phyloP scores from a whole-genome alignment of 2,329 filamentous ascomycete genomes.

The Diplodia sapinea region DNA sequence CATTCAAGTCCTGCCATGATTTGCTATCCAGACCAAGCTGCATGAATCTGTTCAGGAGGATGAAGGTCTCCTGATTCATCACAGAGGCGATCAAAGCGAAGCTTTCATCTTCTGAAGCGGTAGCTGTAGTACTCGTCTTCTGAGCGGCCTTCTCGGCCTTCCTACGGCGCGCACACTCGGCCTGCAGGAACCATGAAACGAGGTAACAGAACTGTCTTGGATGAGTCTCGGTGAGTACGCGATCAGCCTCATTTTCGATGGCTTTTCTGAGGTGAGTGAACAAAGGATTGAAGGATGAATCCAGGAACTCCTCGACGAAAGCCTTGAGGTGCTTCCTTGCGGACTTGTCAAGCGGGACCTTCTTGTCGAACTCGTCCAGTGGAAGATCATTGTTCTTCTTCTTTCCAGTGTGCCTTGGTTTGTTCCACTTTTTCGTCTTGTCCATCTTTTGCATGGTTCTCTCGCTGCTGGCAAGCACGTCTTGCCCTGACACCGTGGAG shows the following conservation, averaged over 20 bases:
- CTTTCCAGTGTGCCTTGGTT: slow-evolving; percentile 64
- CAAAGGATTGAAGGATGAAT: slow-evolving; percentile 89
- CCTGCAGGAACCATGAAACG: slow-evolving; percentile 89
- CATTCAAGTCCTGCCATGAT: slow-evolving; percentile 83
- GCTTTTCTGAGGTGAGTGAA: slow-evolving; percentile 86
- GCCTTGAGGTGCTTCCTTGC: slow-evolving; percentile 77
- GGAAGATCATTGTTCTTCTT: slow-evolving; percentile 43
- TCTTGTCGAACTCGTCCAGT: slow-evolving; percentile 74
- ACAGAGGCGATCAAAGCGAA: slow-evolving; percentile 89
- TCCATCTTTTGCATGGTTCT: slow-evolving; percentile 87
- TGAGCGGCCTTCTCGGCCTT: slow-evolving; percentile 53
- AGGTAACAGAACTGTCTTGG: slow-evolving; percentile 89
- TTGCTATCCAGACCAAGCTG: slow-evolving; percentile 80
- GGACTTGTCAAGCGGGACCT: slow-evolving; percentile 69
- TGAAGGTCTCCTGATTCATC: slow-evolving; percentile 92
- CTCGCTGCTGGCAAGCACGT: slow-evolving; percentile 75
- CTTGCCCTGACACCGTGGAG: slow-evolving; percentile 86
- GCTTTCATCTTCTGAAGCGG: slow-evolving; percentile 65
- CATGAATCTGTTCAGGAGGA: slow-evolving; percentile 83
- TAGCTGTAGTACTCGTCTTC: slow-evolving; percentile 46
- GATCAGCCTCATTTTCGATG: slow-evolving; percentile 85
- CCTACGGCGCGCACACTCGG: slow-evolving; percentile 75
- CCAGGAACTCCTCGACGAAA: slow-evolving; percentile 92
- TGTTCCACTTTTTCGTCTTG: slow-evolving; percentile 85
- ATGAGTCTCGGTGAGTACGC: slow-evolving; percentile 75